Evolutionary conservation across 306 rosid species (phyloP).

Genomic region (Myrica gale): DNA sequence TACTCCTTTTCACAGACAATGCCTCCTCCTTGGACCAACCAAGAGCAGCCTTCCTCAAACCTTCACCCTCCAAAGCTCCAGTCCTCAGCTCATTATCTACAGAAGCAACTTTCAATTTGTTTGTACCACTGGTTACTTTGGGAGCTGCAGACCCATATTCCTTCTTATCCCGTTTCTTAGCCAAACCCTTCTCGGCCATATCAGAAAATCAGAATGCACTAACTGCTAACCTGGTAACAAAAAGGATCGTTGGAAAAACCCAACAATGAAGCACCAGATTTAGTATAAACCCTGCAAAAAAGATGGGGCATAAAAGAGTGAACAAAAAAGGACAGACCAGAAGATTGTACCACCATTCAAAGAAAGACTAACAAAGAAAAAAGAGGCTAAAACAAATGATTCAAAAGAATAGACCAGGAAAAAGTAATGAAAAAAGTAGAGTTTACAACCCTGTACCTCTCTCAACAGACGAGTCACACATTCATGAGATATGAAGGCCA

Average conservation of each 20-base stretch:
- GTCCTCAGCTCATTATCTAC: neutral
- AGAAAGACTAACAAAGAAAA: neutral
- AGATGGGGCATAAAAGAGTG: neutral
- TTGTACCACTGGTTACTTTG: neutral
- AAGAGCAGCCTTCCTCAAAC: neutral
- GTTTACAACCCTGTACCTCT: neutral
- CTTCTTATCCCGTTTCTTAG: slow-evolving; percentile 1
- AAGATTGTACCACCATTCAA: neutral
- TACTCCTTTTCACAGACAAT: neutral
- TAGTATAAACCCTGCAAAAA: neutral
- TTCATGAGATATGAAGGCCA: neutral
- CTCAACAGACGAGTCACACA: neutral
- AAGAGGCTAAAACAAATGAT: neutral
- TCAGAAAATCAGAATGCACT: neutral
- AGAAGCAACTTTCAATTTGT: neutral
- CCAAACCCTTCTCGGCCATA: neutral
- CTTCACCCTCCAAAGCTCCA: neutral
- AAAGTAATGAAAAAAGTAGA: neutral
- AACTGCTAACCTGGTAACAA: neutral
- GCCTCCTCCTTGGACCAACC: neutral
- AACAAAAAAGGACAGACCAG: neutral
- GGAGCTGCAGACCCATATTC: neutral
- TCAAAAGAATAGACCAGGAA: too few species aligned
- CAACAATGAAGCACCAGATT: slow-evolving; percentile 4
- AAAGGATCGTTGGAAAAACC: neutral